A percentile compares a stretch with the other conserved stretches of the same genome.
Evolutionary conservation across 371 early-diverging fungal genomes (phyloP).

Genomic region (Rhizopus sp.): DNA sequence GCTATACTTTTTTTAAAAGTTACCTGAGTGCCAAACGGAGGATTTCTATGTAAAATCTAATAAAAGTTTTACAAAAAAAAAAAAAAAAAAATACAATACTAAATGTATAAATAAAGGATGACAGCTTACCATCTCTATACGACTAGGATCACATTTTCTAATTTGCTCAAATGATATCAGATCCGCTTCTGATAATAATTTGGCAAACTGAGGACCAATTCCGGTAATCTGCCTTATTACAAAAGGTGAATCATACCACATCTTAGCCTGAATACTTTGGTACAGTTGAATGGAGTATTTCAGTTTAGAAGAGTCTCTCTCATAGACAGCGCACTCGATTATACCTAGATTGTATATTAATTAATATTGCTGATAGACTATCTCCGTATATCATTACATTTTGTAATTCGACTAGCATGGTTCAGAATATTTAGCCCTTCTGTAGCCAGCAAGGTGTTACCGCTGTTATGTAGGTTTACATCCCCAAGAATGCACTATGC

Average conservation of each 20-base stretch:
- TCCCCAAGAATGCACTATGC: slow-evolving; percentile 42
- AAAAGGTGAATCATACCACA: slow-evolving; percentile 43
- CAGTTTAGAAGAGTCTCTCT: slow-evolving; percentile 26
- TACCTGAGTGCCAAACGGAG: slow-evolving; percentile 56
- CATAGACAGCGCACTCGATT: slow-evolving; percentile 39
- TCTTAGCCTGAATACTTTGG: slow-evolving; percentile 41
- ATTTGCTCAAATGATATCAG: slow-evolving; percentile 40
- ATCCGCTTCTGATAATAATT: slow-evolving; percentile 31
- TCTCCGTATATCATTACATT: slow-evolving; percentile 23
- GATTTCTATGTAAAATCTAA: slow-evolving; percentile 49
- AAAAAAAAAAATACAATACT: not conserved
- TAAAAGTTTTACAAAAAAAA: not conserved
- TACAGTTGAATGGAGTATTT: slow-evolving; percentile 38
- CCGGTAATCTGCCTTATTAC: slow-evolving; percentile 43
- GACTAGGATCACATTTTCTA: slow-evolving; percentile 34
- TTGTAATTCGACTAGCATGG: slow-evolving; percentile 35
- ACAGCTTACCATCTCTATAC: slow-evolving; percentile 44
- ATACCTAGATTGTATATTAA: slow-evolving; percentile 25
- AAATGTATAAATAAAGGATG: not conserved
- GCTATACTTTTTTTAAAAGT: not conserved
- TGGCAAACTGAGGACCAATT: slow-evolving; percentile 41
- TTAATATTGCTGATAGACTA: not conserved
- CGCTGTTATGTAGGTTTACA: slow-evolving; percentile 30
- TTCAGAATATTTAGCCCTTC: slow-evolving; percentile 33
- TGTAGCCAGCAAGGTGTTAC: slow-evolving; percentile 25